Percentiles rank a stretch among this genome's conserved stretches.
These are phyloP conservation scores for Neoarthrinium moseri DNA, from an alignment of 2,329 filamentous ascomycete genomes.

Conservation along the genomic window DNA sequence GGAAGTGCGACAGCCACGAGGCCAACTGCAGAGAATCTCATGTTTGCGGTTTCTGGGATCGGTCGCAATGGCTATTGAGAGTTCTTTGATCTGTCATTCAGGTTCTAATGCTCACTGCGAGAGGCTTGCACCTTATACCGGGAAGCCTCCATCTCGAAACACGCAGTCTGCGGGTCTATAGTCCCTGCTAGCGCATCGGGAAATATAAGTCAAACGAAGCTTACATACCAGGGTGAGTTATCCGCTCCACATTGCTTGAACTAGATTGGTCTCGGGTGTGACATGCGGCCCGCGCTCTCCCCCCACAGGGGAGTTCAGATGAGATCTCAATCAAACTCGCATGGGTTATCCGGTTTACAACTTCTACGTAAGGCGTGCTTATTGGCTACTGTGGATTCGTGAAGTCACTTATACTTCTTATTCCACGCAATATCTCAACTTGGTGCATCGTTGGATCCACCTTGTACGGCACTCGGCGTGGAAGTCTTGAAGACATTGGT, in stretches of 20 bases:
- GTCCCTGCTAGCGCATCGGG: conserved; percentile 3
- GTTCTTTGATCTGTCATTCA: neutral
- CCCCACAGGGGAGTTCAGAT: no score
- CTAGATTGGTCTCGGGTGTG: conserved; percentile 1
- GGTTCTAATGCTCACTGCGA: neutral
- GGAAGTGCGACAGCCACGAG: neutral
- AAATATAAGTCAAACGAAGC: conserved; percentile 8
- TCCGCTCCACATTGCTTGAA: conserved; percentile 2
- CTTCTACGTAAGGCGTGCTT: no score
- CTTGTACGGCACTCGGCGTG: no score
- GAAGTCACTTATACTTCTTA: no score
- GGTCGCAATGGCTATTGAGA: neutral
- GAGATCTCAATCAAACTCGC: no score
- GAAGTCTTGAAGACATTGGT: no score
- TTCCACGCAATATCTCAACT: no score
- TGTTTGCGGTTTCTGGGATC: neutral
- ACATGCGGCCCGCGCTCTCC: neutral
- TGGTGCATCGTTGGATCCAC: no score
- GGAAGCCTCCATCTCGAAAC: neutral
- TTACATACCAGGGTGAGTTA: neutral
- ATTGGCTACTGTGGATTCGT: no score
- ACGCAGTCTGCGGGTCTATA: neutral
- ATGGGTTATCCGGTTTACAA: no score
- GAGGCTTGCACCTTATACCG: neutral
- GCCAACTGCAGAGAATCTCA: conserved; percentile 1